phyloP scores from a whole-genome alignment of 306 rosid genomes.

The Phaseolus lunatus region DNA sequence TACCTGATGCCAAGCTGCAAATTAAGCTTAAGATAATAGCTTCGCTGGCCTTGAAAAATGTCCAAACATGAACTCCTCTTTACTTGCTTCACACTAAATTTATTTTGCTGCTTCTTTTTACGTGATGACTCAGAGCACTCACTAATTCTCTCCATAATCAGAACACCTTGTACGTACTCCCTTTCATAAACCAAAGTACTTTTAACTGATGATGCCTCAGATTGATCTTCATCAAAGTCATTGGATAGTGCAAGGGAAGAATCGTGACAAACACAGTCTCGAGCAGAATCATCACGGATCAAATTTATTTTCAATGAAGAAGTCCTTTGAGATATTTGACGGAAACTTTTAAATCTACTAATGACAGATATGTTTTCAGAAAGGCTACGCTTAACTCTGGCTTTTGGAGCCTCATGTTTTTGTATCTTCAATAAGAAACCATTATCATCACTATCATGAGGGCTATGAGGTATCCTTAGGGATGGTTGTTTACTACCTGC shows the following conservation, averaged over 20 bases:
- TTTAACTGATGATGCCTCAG: slow-evolving; percentile 47
- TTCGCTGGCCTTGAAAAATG: slow-evolving; percentile 44
- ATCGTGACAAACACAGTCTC: slow-evolving; percentile 40
- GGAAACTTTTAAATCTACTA: slow-evolving; percentile 51
- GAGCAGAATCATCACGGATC: slow-evolving; percentile 44
- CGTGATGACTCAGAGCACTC: slow-evolving; percentile 49
- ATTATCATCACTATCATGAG: slow-evolving; percentile 44
- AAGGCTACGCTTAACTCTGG: slow-evolving; percentile 63
- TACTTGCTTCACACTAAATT: slow-evolving; percentile 51
- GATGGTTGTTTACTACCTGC: slow-evolving; percentile 64
- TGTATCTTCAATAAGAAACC: slow-evolving; percentile 51
- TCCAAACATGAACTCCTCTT: slow-evolving; percentile 58
- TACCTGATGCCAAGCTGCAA: slow-evolving; percentile 63
- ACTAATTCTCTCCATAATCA: slow-evolving; percentile 67
- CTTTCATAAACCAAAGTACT: slow-evolving; percentile 63
- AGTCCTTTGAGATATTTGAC: slow-evolving; percentile 58
- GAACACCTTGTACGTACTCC: slow-evolving; percentile 87
- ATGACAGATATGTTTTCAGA: slow-evolving; percentile 55
- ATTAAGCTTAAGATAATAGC: slow-evolving; percentile 53
- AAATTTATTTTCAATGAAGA: slow-evolving; percentile 48
- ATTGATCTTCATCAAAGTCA: slow-evolving; percentile 50
- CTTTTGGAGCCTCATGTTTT: slow-evolving; percentile 43
- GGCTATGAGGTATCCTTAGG: slow-evolving; percentile 56
- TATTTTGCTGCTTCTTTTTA: slow-evolving; percentile 56
- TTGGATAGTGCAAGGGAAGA: slow-evolving; percentile 49